These are phyloP conservation scores for Xylaria hypoxylon DNA, from an alignment of 2,329 filamentous ascomycete species.

Conservation along the genomic window DNA sequence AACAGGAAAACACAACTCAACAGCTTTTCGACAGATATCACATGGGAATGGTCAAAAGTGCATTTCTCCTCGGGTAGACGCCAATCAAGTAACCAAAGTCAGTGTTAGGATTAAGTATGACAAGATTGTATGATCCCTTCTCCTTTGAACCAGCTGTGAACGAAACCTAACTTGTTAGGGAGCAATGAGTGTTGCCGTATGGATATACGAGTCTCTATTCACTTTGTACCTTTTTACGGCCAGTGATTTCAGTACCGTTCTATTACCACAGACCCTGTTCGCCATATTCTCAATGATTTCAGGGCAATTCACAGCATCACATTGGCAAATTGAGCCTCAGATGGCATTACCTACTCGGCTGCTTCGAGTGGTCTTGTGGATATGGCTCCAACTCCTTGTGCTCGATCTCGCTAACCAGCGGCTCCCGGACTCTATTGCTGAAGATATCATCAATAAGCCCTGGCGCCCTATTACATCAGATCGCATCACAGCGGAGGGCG, in stretches of 20 bases:
- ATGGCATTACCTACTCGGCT: constrained; percentile 6
- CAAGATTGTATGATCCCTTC: constrained; percentile 11
- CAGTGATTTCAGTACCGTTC: constrained; percentile 28
- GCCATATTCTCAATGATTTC: constrained; percentile 22
- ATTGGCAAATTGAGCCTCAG: not conserved
- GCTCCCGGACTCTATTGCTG: constrained; percentile 25
- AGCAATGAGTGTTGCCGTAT: not conserved
- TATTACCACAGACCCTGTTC: constrained; percentile 28
- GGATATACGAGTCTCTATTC: constrained; percentile 16
- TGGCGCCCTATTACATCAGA: constrained; percentile 26
- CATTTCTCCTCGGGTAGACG: not conserved
- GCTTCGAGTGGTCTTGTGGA: constrained; percentile 12
- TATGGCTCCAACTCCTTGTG: constrained; percentile 31
- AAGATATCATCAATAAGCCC: constrained; percentile 28
- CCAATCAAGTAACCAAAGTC: constrained; percentile 8
- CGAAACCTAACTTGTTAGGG: constrained; percentile 11
- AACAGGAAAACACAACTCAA: not conserved
- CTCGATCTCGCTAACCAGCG: constrained; percentile 30
- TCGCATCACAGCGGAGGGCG: constrained; percentile 15
- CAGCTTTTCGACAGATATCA: not conserved
- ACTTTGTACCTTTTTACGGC: constrained; percentile 31
- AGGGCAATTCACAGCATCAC: constrained; percentile 10
- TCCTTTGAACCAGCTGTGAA: not conserved
- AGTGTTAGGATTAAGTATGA: not conserved
- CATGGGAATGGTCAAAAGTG: constrained; percentile 7